Percentiles rank a stretch among this genome's conserved stretches.
Evolutionary conservation across 164 flowering plant species (phyloP).

Genomic region (Aristolochia contorta): DNA sequence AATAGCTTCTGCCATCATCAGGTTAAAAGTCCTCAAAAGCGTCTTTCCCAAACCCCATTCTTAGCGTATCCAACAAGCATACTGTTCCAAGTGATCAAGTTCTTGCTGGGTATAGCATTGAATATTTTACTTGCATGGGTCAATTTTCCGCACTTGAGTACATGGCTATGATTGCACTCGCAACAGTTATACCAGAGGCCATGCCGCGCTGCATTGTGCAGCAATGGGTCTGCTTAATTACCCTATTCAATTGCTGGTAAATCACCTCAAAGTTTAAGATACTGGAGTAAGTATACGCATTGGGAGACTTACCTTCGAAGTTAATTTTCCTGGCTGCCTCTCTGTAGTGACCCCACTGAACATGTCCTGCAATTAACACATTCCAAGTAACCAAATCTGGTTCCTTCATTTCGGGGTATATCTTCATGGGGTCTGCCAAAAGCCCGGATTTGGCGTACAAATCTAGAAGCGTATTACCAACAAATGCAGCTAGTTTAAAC

Average conservation of each 20-base stretch:
- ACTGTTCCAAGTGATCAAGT: constrained; percentile 35
- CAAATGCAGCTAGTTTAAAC: constrained; percentile 14
- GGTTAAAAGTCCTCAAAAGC: constrained; percentile 24
- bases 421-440: constrained; percentile 21
- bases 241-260: constrained; percentile 36
- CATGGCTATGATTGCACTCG: constrained; percentile 38
- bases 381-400: constrained; percentile 34
- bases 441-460: constrained; percentile 26
- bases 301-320: constrained; percentile 16
- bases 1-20: constrained; percentile 22
- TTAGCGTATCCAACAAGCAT: constrained; percentile 39
- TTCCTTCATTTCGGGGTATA: constrained; percentile 19
- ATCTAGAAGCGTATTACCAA: constrained; percentile 30
- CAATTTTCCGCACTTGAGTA: constrained; percentile 37
- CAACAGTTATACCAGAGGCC: constrained; percentile 28
- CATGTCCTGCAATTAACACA: constrained; percentile 25
- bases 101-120: constrained; percentile 19
- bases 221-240: constrained; percentile 33
- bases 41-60: constrained; percentile 35
- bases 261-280: constrained; percentile 30
- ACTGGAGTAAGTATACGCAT: constrained; percentile 28
- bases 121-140: constrained; percentile 23
- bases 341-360: constrained; percentile 12
- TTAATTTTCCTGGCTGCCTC: constrained; percentile 23
- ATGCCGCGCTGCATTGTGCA: constrained; percentile 25